A percentile compares a stretch with the other conserved stretches of the same genome.
phyloP scores from a whole-genome alignment of 805 yeast genomes.

The Vanderwaltozyma yarrowii region DNA sequence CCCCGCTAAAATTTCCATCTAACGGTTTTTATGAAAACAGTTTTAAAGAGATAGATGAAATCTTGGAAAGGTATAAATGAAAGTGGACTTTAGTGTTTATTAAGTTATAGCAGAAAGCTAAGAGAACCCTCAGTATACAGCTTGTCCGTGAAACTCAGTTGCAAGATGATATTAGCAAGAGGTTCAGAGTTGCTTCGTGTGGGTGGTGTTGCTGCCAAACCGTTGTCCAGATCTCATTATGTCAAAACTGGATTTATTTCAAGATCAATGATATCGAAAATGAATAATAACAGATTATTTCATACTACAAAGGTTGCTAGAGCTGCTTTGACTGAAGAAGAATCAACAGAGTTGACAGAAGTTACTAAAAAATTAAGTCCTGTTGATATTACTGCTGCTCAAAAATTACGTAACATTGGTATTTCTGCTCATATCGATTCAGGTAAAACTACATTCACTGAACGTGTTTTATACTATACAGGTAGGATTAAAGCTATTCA shows the following conservation, averaged over 20 bases:
- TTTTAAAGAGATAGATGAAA: no score
- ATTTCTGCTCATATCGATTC: conserved; percentile 97
- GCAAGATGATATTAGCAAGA: background rate
- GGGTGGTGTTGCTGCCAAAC: background rate
- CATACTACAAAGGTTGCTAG: conserved; percentile 9
- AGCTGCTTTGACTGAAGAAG: conserved; percentile 51
- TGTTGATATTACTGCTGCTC: conserved; percentile 41
- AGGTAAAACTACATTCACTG: conserved; percentile 97
- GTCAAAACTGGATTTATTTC: no score
- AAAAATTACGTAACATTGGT: conserved; percentile 82
- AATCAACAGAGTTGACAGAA: conserved; percentile 15
- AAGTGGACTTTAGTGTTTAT: no score
- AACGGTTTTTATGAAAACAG: no score
- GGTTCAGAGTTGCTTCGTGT: background rate
- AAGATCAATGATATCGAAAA: no score
- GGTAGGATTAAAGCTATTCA: conserved; percentile 96
- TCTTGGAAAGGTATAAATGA: no score
- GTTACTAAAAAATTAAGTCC: conserved; percentile 32
- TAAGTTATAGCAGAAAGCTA: no score
- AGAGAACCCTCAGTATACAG: no score
- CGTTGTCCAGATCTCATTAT: no score
- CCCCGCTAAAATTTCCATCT: no score
- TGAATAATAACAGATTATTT: no score
- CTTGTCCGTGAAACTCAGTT: no score
- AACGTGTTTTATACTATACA: conserved; percentile 90